Evolutionary conservation across 2,329 filamentous ascomycete species (phyloP).

Genomic region (Diaporthe batatas): DNA sequence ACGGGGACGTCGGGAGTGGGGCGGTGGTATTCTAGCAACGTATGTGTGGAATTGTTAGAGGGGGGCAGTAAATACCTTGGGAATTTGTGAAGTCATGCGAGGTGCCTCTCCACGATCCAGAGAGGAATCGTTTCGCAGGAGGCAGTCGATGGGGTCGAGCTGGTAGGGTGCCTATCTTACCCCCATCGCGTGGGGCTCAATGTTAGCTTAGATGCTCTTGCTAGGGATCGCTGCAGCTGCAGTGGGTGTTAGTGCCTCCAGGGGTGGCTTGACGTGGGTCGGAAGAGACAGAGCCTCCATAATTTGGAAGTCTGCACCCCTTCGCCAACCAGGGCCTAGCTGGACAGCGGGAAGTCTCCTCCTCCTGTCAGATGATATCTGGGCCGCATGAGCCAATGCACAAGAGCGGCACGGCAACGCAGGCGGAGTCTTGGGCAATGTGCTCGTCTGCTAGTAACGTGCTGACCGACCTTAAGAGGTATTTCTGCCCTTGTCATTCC

Average conservation of each 20-base stretch:
- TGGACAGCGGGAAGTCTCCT: slow-evolving; percentile 27
- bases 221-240: slow-evolving; percentile 40
- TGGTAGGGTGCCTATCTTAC: slow-evolving; percentile 47
- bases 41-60: slow-evolving; percentile 3
- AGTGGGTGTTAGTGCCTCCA: slow-evolving; percentile 38
- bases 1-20: slow-evolving; percentile 16
- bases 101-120: slow-evolving; percentile 54
- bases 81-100: slow-evolving; percentile 62
- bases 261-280: slow-evolving; percentile 38
- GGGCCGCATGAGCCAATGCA: slow-evolving; percentile 38
- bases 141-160: slow-evolving; percentile 45
- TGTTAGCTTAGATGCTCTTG: slow-evolving; percentile 40
- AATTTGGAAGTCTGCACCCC: slow-evolving; percentile 34
- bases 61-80: slow-evolving; percentile 54
- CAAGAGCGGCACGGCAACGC: slow-evolving; percentile 37
- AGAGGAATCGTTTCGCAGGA: slow-evolving; percentile 50
- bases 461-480: slow-evolving; percentile 42
- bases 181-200: slow-evolving; percentile 38
- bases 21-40: slow-evolving; percentile 39
- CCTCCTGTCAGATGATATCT: slow-evolving; percentile 29
- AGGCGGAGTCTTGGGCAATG: slow-evolving; percentile 19
- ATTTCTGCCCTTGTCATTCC: slow-evolving; percentile 43
- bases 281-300: slow-evolving; percentile 40
- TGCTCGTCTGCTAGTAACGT: slow-evolving; percentile 26
- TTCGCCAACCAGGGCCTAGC: slow-evolving; percentile 30